Evolutionary conservation across 2,329 filamentous ascomycete species (phyloP).

Genomic region (Penicillium sp.): DNA sequence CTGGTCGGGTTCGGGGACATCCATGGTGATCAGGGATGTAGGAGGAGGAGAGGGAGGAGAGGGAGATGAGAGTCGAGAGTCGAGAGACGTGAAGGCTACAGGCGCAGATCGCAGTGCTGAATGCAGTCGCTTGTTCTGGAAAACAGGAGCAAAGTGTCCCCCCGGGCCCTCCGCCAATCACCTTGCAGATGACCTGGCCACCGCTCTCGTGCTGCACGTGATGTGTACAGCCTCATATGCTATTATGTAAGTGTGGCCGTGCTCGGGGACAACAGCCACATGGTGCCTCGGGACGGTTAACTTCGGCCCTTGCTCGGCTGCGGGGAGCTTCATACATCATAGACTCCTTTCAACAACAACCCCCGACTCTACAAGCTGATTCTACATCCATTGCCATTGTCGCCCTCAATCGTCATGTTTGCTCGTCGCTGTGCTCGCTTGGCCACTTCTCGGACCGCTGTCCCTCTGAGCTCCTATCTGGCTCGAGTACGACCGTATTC

Average conservation of each 20-base stretch:
- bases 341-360: constrained; percentile 6
- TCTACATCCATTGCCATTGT: background rate
- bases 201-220: constrained; percentile 10
- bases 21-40: constrained; percentile 62
- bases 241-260: background rate
- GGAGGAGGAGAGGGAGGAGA: constrained; percentile 13
- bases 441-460: constrained; percentile 58
- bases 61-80: constrained; percentile 10
- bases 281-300: constrained; percentile 30
- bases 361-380: background rate
- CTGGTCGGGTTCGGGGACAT: constrained; percentile 82
- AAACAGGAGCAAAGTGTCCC: constrained; percentile 42
- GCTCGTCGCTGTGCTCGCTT: constrained; percentile 61
- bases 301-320: constrained; percentile 29
- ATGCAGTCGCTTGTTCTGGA: constrained; percentile 24
- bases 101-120: constrained; percentile 26
- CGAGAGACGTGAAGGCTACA: constrained; percentile 20
- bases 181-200: constrained; percentile 24
- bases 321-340: constrained; percentile 26
- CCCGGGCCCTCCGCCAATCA: constrained; percentile 24
- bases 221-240: background rate
- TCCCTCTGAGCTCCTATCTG: constrained; percentile 42
- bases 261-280: background rate
- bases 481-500: constrained; percentile 45
- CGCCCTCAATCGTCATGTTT: constrained; percentile 37